Evolutionary conservation across 208 protist genomes (phyloP), one percentile per base, ranked within the genome.

Genomic region (Leishmania braziliensis): DNA sequence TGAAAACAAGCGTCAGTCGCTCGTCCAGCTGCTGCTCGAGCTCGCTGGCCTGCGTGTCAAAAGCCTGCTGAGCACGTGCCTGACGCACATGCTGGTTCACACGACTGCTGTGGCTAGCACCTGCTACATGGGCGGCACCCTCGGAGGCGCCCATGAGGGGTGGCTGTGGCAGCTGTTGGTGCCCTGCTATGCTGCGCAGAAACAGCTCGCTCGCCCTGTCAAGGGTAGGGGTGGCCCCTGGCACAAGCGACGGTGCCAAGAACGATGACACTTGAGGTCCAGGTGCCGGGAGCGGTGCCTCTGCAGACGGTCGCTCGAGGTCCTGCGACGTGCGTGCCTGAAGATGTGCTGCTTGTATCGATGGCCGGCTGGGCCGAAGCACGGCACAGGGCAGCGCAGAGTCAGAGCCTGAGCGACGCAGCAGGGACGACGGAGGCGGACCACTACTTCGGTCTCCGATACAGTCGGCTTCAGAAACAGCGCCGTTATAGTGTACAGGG

Each of bases 31-130:
- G 54, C 23, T 77, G 78, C 16, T 62, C 74, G 0, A 86, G 75
- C n/a, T 78, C 51, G 0, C 8, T 39, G 3, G 78, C 71, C 65
- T 86, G 63, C 20, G 53, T 36, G 20, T 82, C 78, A 58, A 86
- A 82, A 0, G 75, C 82, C 48, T 86, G 74, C 58, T 82, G 82
- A 9, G 82, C 78, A 8, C 82, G 82, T 20, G 74, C 77, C 29
- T 80, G 78, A 14, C 66, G 82, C 14, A 82, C 82, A 29, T 82
- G 66, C 23, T 86, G 73, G n/a, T 74, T 78, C 2, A 80, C 50
- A 46, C 82, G 78, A 20, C 78, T 80, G 72, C 12, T 62, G 76
- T 71, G 62, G n/a, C 53, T 36, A 26, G 56, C 12, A 46, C 26
- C 29, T 36, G 58, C 39, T 56, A 26, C 23, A 62, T 60, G 39